Percentiles rank a stretch among this genome's conserved stretches.
phyloP scores from a whole-genome alignment of 2,329 filamentous ascomycete genomes.

The Penicillium sp. region DNA sequence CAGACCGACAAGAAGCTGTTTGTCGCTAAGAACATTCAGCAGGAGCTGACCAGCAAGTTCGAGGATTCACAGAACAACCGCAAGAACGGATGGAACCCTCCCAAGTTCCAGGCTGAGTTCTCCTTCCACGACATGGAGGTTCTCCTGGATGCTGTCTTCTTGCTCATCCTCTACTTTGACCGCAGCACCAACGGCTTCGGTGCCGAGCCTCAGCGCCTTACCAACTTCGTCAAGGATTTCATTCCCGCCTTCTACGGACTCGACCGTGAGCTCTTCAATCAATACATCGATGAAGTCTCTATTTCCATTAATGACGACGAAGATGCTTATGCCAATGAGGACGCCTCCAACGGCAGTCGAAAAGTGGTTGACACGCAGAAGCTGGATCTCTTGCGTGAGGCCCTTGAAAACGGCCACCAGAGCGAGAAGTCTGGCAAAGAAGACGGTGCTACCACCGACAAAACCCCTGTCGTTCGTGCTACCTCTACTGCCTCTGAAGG shows the following conservation, averaged over 20 bases:
- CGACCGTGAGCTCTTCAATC: slow-evolving; percentile 67
- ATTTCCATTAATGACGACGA: slow-evolving; percentile 75
- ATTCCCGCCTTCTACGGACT: slow-evolving; percentile 76
- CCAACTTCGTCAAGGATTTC: slow-evolving; percentile 76
- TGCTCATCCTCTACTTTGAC: slow-evolving; percentile 52
- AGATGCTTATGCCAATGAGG: slow-evolving; percentile 74
- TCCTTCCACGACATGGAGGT: slow-evolving; percentile 72
- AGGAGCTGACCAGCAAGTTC: slow-evolving; percentile 87
- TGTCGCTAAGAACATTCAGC: slow-evolving; percentile 84
- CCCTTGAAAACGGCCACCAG: slow-evolving; percentile 72
- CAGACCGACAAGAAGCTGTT: slow-evolving; percentile 88
- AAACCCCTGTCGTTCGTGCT: slow-evolving; percentile 71
- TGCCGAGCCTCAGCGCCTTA: slow-evolving; percentile 70
- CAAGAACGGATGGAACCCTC: slow-evolving; percentile 60
- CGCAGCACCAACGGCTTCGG: slow-evolving; percentile 53
- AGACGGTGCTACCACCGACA: slow-evolving; percentile 79
- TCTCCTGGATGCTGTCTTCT: slow-evolving; percentile 54
- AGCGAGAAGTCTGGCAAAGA: slow-evolving; percentile 73
- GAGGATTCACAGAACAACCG: slow-evolving; percentile 82
- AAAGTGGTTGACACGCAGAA: slow-evolving; percentile 69
- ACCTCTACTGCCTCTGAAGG: slow-evolving; percentile 46
- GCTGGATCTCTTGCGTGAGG: slow-evolving; percentile 75
- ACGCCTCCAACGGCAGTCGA: slow-evolving; percentile 69
- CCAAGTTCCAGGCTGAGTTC: slow-evolving; percentile 74
- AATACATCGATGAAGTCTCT: slow-evolving; percentile 68